phyloP scores from a whole-genome alignment of 345 rosid genomes.

The Jatropha curcas region DNA sequence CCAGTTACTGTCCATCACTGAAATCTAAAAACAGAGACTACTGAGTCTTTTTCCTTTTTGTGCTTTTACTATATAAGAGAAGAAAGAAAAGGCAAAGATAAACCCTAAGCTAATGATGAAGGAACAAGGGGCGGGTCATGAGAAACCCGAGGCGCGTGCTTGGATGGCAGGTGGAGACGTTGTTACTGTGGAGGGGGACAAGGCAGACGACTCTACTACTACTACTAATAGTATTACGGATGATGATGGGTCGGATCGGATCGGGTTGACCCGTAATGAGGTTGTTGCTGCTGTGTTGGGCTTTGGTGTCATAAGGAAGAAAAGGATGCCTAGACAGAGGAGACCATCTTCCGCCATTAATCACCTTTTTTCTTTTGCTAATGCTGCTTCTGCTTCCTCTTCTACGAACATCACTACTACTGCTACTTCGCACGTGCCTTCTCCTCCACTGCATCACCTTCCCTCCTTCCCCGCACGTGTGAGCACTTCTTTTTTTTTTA shows the following conservation, averaged over 20 bases:
- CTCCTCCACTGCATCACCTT: slow-evolving; percentile 10
- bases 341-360: slow-evolving; percentile 59
- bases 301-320: slow-evolving; percentile 70
- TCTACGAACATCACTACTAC: slow-evolving; percentile 16
- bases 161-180: slow-evolving; percentile 56
- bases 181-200: slow-evolving; percentile 35
- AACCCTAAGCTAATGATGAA: slow-evolving; percentile 28
- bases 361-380: slow-evolving; percentile 35
- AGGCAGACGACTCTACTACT: neutral
- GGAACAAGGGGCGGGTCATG: slow-evolving; percentile 42
- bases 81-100: neutral
- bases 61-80: neutral
- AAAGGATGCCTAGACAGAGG: slow-evolving; percentile 88
- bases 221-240: no score
- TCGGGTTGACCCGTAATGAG: slow-evolving; percentile 36
- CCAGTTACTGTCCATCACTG: slow-evolving; percentile 36
- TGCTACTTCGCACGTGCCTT: slow-evolving; percentile 50
- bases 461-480: slow-evolving; percentile 67
- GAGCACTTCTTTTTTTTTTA: slow-evolving; percentile 30
- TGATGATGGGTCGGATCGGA: slow-evolving; percentile 35
- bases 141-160: slow-evolving; percentile 58
- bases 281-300: slow-evolving; percentile 42
- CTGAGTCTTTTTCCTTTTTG: slow-evolving; percentile 21
- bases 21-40: slow-evolving; percentile 26
- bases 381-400: slow-evolving; percentile 18